phyloP scores from a whole-genome alignment of 1,284 basidiomycete genomes.

The Rhodotorula glutinis region DNA sequence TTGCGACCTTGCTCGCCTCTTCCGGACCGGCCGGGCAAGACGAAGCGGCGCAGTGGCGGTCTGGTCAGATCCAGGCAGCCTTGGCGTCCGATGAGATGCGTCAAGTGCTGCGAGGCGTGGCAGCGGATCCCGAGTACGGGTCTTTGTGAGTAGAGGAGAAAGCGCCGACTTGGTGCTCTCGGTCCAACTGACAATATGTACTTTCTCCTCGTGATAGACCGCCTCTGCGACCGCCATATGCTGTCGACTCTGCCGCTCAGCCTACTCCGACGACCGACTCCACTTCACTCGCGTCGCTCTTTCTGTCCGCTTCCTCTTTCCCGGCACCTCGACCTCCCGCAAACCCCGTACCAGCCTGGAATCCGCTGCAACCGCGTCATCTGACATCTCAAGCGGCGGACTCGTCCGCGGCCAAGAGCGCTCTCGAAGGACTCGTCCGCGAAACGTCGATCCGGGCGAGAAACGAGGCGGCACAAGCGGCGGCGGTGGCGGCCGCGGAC shows the following conservation, averaged over 20 bases:
- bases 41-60: conserved; percentile 8
- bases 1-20: conserved; percentile 6
- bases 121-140: neutral
- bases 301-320: conserved; percentile 13
- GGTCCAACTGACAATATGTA: neutral
- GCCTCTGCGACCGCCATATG: conserved; percentile 2
- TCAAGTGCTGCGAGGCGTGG: neutral
- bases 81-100: neutral
- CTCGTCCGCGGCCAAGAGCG: neutral
- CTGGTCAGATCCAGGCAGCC: neutral
- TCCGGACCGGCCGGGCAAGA: neutral
- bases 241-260: neutral
- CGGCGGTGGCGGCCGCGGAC: neutral
- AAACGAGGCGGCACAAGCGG: neutral
- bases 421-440: conserved; percentile 12
- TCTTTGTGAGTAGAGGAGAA: conserved; percentile 5
- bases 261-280: neutral
- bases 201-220: neutral
- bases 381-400: neutral
- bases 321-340: conserved; percentile 13
- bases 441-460: neutral
- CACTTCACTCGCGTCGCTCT: conserved; percentile 2
- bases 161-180: too few relatives aligned
- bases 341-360: neutral
- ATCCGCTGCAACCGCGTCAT: conserved; percentile 3